Base-by-base conservation (phyloP, 306 rosid genomes). In the Sechiopsis laciniata region DNA sequence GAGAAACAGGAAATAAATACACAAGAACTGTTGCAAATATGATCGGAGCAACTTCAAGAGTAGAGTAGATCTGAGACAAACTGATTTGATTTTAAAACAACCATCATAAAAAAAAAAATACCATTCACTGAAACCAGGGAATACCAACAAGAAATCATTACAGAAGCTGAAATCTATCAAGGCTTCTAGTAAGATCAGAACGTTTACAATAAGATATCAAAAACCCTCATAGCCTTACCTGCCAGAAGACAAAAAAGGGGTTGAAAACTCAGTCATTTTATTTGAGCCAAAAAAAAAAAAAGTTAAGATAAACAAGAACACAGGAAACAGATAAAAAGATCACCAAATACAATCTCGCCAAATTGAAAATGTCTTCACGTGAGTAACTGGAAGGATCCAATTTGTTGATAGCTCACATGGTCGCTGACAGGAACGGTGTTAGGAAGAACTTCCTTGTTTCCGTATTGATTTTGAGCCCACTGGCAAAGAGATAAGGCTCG, bases 401-500 rank as follows among this genome's bases (percentile, higher is more conserved):
- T 73, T 77, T 75, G 62, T 63, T 8, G 83, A 37, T 15, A 69
- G 74, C 61, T 80, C 85, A 78, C 84, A 83, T 74, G 75, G 51
- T 10, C 42, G 61, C 32, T 67, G 76, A 71, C 54, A 62, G 81
- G 26, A 66, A 86, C 26, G 76, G 79, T 78, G 82, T 82, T 80
- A 86, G 82, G 76, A 62, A 77, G 74, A 84, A 70, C 75, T 74
- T 70, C 48, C 45, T 79, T 67, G 77, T 51, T 53, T 10, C 32
- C 7, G 32, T 66, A 66, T 42, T 67, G 56, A 67, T 26, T 45
- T 17, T 26, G 74, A 73, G 70, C 61, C 61, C 70, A 42, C 74
- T 55, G 62, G 24, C 19, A 63, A 72, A 17, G 64, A 64, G 73
- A 73, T 26, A 55, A 78, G 74, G 14, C 37, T 26, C 42, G 26